These are phyloP conservation scores for Solanum hybrid DNA, from an alignment of 305 asterid genomes.

Conservation along the genomic window DNA sequence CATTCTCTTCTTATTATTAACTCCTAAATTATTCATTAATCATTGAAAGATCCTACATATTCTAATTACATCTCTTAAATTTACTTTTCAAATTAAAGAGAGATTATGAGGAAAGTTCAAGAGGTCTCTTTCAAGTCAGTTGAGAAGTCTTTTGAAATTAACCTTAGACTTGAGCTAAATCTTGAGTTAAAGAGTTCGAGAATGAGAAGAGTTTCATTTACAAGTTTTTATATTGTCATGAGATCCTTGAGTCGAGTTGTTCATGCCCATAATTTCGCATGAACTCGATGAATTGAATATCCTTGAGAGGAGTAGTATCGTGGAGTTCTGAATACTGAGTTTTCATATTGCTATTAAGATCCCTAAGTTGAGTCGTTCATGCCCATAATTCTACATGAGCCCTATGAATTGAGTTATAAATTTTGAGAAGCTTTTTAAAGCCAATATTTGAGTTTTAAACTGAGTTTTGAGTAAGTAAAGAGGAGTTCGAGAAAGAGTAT, in stretches of 20 bases:
- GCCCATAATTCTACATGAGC: not conserved
- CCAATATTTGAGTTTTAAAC: not conserved
- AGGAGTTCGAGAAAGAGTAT: not conserved
- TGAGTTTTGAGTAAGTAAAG: not conserved
- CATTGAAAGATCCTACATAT: not conserved
- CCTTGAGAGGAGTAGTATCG: not conserved
- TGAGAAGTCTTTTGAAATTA: not conserved
- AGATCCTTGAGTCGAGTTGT: not conserved
- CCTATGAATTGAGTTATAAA: not conserved
- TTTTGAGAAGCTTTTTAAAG: not conserved
- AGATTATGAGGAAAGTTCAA: not conserved
- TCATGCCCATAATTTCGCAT: not conserved
- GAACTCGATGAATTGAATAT: not conserved
- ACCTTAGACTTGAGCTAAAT: not conserved
- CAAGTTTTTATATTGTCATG: not conserved
- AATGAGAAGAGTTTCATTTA: not conserved
- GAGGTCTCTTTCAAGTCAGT: not conserved
- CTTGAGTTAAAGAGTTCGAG: not conserved
- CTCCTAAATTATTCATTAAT: not conserved
- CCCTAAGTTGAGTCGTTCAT: not conserved
- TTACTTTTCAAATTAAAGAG: not conserved
- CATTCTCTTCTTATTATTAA: too few species aligned
- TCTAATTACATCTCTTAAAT: not conserved
- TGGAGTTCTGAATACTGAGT: not conserved
- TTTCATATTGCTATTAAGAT: not conserved